Percentiles rank a stretch among this genome's conserved stretches.
Conservation (phyloP, 2,329 filamentous ascomycete genomes). For the Trichoderma gracile region DNA sequence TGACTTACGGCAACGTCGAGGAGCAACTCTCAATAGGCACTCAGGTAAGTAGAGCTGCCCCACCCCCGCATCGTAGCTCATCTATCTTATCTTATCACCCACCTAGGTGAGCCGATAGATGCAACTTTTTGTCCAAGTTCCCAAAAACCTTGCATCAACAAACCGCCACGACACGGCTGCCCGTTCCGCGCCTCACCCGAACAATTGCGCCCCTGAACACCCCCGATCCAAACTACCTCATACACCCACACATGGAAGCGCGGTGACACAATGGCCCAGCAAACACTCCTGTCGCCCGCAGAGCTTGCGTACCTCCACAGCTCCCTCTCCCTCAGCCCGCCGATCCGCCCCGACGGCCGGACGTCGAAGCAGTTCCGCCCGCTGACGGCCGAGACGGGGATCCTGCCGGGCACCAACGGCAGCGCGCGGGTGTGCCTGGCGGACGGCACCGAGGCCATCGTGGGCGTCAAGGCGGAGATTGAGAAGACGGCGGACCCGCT, state of each 20-base stretch:
- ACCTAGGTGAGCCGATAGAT: conserved; percentile 35
- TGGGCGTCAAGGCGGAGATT: conserved; percentile 93
- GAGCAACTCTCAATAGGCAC: no score
- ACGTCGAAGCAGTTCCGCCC: conserved; percentile 84
- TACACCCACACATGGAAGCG: background rate
- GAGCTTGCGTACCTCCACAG: conserved; percentile 94
- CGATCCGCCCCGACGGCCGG: conserved; percentile 87
- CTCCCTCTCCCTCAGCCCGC: conserved; percentile 76
- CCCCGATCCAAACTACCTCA: no score
- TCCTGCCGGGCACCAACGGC: conserved; percentile 86
- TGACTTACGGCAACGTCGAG: no score
- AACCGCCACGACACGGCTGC: conserved; percentile 2
- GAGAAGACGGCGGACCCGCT: conserved; percentile 61
- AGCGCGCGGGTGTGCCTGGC: conserved; percentile 92
- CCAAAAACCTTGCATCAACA: conserved; percentile 31
- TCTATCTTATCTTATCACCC: conserved; percentile 42
- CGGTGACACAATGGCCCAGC: conserved; percentile 58
- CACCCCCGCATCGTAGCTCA: conserved; percentile 35
- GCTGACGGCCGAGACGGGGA: conserved; percentile 83
- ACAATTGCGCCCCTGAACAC: background rate
- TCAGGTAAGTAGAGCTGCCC: conserved; percentile 16
- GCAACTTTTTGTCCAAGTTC: conserved; percentile 28
- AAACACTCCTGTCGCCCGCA: conserved; percentile 83
- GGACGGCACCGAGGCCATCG: conserved; percentile 93
- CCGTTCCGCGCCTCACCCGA: background rate